These are phyloP conservation scores for Tubosaeta sp. DNA, from an alignment of 768 basidiomycete species.

Conservation along the genomic window DNA sequence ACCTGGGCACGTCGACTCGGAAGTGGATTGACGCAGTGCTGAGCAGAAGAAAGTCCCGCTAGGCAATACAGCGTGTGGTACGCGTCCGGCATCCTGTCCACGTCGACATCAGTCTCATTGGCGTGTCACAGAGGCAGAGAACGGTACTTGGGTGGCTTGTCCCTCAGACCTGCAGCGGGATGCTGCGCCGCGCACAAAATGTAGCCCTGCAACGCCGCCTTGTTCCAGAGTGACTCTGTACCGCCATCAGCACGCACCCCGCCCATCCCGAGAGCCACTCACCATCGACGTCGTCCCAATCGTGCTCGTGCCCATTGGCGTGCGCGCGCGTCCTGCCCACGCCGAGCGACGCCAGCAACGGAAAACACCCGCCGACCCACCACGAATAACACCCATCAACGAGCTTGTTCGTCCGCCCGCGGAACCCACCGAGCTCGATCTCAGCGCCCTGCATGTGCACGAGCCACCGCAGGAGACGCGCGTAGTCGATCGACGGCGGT, in stretches of 20 bases:
- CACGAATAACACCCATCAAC: constrained; percentile 99
- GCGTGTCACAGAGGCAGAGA: no score
- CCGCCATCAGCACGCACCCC: not conserved
- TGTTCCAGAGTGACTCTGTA: constrained; percentile 49
- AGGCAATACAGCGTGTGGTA: constrained; percentile 96
- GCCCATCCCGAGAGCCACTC: constrained; percentile 5
- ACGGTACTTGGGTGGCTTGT: constrained; percentile 90
- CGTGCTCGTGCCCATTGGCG: constrained; percentile 31
- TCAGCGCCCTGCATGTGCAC: constrained; percentile 80
- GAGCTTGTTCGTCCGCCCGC: constrained; percentile 93
- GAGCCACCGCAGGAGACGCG: constrained; percentile 71
- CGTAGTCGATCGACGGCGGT: constrained; percentile 49
- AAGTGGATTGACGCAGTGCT: constrained; percentile 67
- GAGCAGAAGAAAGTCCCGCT: constrained; percentile 83
- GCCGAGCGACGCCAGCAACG: constrained; percentile 61
- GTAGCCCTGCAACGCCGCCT: constrained; percentile 79
- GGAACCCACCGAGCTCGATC: constrained; percentile 87
- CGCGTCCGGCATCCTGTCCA: constrained; percentile 71
- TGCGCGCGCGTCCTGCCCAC: constrained; percentile 27
- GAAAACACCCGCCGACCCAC: constrained; percentile 95
- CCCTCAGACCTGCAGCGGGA: constrained; percentile 80
- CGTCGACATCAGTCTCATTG: not conserved
- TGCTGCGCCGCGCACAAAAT: constrained; percentile 83
- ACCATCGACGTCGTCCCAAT: constrained; percentile 77
- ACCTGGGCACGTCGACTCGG: constrained; percentile 33